Evolutionary conservation across 164 flowering plant species (phyloP).

Genomic region (Chloranthus sessilifolius): DNA sequence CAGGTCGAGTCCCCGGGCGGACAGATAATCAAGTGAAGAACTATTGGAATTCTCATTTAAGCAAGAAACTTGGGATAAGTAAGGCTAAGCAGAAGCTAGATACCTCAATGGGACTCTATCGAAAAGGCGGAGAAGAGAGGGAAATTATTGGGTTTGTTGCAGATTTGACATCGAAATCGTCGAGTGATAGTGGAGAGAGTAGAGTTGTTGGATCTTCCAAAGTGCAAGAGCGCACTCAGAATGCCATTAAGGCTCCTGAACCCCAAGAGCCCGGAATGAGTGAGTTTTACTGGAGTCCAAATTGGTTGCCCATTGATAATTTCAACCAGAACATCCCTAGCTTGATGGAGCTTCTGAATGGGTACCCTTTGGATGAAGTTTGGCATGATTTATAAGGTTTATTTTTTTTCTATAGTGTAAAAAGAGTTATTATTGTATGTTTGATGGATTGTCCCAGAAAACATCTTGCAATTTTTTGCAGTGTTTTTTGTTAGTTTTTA

Average conservation of each 20-base stretch:
- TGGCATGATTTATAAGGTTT: constrained; percentile 14
- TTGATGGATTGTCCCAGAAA: too few species aligned
- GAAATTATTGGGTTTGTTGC: not conserved
- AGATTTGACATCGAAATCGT: not conserved
- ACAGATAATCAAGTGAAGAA: too few species aligned
- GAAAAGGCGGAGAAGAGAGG: not conserved
- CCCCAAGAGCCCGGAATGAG: too few species aligned
- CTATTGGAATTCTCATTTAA: too few species aligned
- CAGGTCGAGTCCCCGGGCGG: too few species aligned
- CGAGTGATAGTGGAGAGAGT: not conserved
- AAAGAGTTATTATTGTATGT: too few species aligned
- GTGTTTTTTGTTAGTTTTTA: too few species aligned
- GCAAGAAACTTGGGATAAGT: too few species aligned
- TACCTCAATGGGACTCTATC: too few species aligned
- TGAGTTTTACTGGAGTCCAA: not conserved
- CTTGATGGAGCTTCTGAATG: constrained; percentile 17
- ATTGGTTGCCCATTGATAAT: constrained; percentile 15
- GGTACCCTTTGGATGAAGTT: constrained; percentile 16
- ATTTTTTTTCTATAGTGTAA: not conserved
- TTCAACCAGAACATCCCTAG: constrained; percentile 2
- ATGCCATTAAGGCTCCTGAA: not conserved
- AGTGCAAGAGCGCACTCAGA: not conserved
- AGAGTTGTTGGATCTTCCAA: not conserved
- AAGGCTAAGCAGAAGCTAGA: too few species aligned
- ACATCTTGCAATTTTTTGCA: too few species aligned